These are phyloP conservation scores for Polytolypa hystricis DNA, from an alignment of 2,329 filamentous ascomycete genomes.

Conservation along the genomic window DNA sequence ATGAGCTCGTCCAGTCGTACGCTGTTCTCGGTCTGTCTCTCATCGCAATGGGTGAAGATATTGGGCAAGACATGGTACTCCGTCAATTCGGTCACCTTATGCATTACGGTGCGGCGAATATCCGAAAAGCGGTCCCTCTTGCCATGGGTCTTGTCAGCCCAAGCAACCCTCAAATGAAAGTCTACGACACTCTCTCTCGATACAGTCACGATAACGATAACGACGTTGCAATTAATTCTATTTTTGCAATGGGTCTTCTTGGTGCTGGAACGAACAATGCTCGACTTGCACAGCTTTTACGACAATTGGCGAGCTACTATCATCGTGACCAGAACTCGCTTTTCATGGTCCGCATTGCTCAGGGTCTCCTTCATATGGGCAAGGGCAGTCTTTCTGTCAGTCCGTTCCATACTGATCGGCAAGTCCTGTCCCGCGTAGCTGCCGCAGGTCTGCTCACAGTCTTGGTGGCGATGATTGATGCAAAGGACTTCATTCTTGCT, in stretches of 20 bases:
- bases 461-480: slow-evolving; percentile 85
- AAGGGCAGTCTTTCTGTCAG: slow-evolving; percentile 94
- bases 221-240: slow-evolving; percentile 95
- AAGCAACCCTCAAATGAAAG: slow-evolving; percentile 99
- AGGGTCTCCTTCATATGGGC: slow-evolving; percentile 96
- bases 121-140: slow-evolving; percentile 86
- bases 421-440: slow-evolving; percentile 84
- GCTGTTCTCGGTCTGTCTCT: slow-evolving; percentile 88
- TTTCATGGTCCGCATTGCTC: slow-evolving; percentile 98
- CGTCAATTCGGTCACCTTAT: slow-evolving; percentile 96
- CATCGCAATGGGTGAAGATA: slow-evolving; percentile 95
- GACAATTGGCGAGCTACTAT: slow-evolving; percentile 96
- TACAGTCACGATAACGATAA: slow-evolving; percentile 99
- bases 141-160: slow-evolving; percentile 95
- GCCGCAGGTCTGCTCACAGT: slow-evolving; percentile 83
- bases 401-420: slow-evolving; percentile 98
- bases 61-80: slow-evolving; percentile 97
- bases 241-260: slow-evolving; percentile 96
- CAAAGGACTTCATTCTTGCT: slow-evolving; percentile 68
- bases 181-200: slow-evolving; percentile 93
- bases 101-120: slow-evolving; percentile 98
- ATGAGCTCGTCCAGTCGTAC: slow-evolving; percentile 91
- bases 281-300: slow-evolving; percentile 80
- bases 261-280: slow-evolving; percentile 98
- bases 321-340: slow-evolving; percentile 90